Base-by-base conservation (phyloP, 78 protist species). In the Planoprotostelium fungivorum region DNA sequence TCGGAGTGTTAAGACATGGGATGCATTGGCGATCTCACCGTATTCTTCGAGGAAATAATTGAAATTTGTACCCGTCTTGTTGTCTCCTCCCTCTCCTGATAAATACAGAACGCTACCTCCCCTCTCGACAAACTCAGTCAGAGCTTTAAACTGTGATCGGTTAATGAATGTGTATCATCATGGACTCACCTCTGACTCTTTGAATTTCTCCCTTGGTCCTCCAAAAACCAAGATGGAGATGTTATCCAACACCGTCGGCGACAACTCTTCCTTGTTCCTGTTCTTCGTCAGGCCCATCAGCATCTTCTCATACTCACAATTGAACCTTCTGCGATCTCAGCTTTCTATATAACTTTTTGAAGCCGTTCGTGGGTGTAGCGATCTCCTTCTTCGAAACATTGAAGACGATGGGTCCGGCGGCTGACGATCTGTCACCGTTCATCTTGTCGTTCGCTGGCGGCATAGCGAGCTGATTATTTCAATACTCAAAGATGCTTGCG, bases 81-180 rank as follows among this genome's bases (percentile, higher is more conserved):
- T 1, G 84, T 93, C 96, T 1, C 96, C 96, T 0, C 96, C 96
- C 38, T 94, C 97, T 1, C 92, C 90, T 51, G 91, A 23, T 34
- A 87, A 0, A 1, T 94, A 25, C 25, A 96, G 86, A 1, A 96
- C 87, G 23, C 88, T 38, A 38, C 97, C 97, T 0, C 97, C 97
- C 0, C 28, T 29, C 1, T 73, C 91, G 28, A 94, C 0, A 86
- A 63, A 95, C 16, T 1, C 0, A 25, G 51, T 34, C 37, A 96
- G 0, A 28, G 73, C 93, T 10, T 89, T 92, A 1, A 92, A 87
- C 96, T 94, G 16, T 51, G 31, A 5, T 25, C 73, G n/a, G n/a
- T n/a, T n/a, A n/a, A 36, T n/a, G 63, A 28, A 1, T 10, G 83
- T 1, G 5, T n/a, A 36, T 5, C 0, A 23, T 34, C 10, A 5